Evolutionary conservation across 2,329 filamentous ascomycete species (phyloP).

Genomic region (Aspergillus hiratsukae): DNA sequence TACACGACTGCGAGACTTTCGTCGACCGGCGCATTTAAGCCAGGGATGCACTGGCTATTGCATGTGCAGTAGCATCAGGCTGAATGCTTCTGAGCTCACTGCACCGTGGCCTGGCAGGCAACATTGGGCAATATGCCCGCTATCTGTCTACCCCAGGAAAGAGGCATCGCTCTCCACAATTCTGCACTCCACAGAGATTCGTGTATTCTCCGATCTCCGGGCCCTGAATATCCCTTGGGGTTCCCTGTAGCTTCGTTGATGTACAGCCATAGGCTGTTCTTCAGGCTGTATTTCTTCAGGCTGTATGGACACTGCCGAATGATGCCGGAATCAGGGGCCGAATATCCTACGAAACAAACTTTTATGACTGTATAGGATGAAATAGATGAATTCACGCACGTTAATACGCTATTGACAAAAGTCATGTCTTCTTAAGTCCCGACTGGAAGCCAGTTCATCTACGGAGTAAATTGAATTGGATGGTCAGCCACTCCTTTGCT

Average conservation of each 20-base stretch:
- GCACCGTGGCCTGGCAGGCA: not conserved
- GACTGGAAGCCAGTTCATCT: not conserved
- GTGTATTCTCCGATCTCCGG: not conserved
- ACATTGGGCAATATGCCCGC: not conserved
- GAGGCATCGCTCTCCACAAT: not conserved
- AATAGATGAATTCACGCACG: not conserved
- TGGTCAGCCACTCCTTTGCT: not conserved
- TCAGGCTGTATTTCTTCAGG: not conserved
- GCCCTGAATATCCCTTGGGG: not conserved
- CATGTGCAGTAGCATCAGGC: not conserved
- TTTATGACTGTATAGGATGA: not conserved
- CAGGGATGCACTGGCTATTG: not conserved
- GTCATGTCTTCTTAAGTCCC: not conserved
- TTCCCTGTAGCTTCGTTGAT: not conserved
- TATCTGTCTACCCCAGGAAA: not conserved
- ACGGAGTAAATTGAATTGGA: not conserved
- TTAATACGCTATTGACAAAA: not conserved
- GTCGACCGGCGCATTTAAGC: not conserved
- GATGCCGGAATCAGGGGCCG: not conserved
- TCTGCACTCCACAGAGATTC: not conserved
- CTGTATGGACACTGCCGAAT: not conserved
- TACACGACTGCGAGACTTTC: not conserved
- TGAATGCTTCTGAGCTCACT: not conserved
- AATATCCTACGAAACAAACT: not conserved
- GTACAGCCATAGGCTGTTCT: not conserved